phyloP scores from a whole-genome alignment of 768 basidiomycete species.

The Auricularia sp. region DNA sequence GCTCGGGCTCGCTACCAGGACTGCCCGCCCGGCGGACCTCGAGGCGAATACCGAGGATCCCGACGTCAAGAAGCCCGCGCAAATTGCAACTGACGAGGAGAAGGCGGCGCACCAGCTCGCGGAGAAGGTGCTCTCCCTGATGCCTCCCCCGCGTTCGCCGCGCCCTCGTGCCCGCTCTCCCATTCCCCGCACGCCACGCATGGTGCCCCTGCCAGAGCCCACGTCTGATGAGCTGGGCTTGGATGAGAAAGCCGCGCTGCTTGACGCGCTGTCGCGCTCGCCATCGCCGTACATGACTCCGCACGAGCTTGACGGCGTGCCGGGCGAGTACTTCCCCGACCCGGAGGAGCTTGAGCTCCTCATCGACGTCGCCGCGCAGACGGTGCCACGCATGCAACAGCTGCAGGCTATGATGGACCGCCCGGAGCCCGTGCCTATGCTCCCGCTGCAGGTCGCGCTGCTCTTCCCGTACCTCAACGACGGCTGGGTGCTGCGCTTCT shows the following conservation, averaged over 20 bases:
- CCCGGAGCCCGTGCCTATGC: not conserved
- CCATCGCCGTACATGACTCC: constrained; percentile 1
- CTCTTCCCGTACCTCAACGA: constrained; percentile 3
- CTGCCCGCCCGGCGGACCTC: not conserved
- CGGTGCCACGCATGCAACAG: not conserved
- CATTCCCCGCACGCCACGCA: not conserved
- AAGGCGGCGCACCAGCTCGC: not conserved
- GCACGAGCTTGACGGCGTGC: not conserved
- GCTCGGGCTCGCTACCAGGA: not conserved
- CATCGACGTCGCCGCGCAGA: constrained; percentile 1
- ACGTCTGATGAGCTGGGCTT: not conserved
- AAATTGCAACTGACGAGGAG: not conserved
- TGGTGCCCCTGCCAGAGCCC: not conserved
- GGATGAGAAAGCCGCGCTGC: not conserved
- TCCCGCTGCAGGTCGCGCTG: not conserved
- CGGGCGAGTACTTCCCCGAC: not conserved
- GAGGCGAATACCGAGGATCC: not conserved
- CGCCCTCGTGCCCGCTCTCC: not conserved
- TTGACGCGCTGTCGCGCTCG: not conserved
- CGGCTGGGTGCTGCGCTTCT: not conserved
- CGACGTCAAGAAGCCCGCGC: not conserved
- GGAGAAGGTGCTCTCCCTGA: not conserved
- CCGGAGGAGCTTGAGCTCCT: constrained; percentile 1
- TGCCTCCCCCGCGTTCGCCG: not conserved
- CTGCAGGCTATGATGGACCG: not conserved